Percentiles rank a stretch among this genome's conserved stretches.
phyloP scores from a whole-genome alignment of 768 basidiomycete genomes.

The Lactifluus piperatus region DNA sequence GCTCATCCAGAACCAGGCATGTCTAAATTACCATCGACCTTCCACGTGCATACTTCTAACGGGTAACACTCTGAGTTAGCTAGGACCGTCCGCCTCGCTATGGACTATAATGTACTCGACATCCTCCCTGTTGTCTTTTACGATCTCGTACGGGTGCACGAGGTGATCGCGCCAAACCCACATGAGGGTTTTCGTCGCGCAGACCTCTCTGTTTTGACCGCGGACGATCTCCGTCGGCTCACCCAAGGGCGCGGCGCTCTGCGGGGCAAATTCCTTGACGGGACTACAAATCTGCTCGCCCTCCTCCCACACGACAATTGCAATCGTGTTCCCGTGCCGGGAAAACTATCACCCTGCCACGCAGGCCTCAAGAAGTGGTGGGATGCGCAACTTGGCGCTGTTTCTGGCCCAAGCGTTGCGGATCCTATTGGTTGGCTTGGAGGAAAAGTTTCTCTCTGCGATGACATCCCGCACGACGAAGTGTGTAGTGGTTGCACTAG shows the following conservation, averaged over 20 bases:
- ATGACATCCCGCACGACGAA: slow-evolving; percentile 15
- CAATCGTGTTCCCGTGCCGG: slow-evolving; percentile 71
- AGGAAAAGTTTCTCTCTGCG: slow-evolving; percentile 3
- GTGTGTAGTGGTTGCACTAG: slow-evolving; percentile 8
- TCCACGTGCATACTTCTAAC: neutral
- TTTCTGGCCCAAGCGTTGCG: slow-evolving; percentile 9
- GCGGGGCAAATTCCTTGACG: slow-evolving; percentile 11
- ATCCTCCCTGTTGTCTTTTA: slow-evolving; percentile 18
- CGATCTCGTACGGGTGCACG: slow-evolving; percentile 13
- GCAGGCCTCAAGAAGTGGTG: slow-evolving; percentile 12
- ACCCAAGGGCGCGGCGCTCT: slow-evolving; percentile 12
- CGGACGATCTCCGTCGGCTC: slow-evolving; percentile 17
- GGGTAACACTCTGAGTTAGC: neutral
- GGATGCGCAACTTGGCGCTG: slow-evolving; percentile 6
- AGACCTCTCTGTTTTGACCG: slow-evolving; percentile 12
- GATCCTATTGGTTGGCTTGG: slow-evolving; percentile 14
- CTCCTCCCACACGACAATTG: slow-evolving; percentile 79
- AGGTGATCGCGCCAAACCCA: slow-evolving; percentile 10
- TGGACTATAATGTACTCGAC: slow-evolving; percentile 13
- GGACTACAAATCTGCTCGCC: slow-evolving; percentile 62
- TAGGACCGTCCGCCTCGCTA: slow-evolving; percentile 14
- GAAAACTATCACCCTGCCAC: slow-evolving; percentile 4
- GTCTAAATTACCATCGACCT: neutral
- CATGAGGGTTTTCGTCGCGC: slow-evolving; percentile 9
- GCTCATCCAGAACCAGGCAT: slow-evolving; percentile 15